A percentile compares a stretch with the other conserved stretches of the same genome.
phyloP scores from a whole-genome alignment of 1,284 basidiomycete species.

The Ceratobasidium sp. region DNA sequence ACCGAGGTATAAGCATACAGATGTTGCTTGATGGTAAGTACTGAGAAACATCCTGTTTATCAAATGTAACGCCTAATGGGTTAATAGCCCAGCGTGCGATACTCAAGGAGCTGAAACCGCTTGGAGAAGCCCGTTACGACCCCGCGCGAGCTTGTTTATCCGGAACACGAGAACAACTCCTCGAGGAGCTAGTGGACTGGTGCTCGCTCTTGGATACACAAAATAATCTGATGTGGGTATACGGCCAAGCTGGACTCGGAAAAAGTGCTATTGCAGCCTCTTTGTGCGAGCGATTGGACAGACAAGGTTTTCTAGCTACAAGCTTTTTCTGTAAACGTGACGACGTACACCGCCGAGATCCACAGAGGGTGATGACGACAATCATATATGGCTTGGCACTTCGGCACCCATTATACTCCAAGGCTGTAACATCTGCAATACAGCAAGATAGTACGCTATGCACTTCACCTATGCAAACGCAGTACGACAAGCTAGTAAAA shows the following conservation, averaged over 20 bases:
- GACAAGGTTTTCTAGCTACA: not conserved
- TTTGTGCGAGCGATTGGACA: not conserved
- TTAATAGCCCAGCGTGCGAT: slow-evolving; percentile 3
- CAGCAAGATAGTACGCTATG: not conserved
- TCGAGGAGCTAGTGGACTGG: not conserved
- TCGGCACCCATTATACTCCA: not conserved
- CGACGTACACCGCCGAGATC: not conserved
- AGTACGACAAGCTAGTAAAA: not conserved
- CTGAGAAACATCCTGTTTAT: not conserved
- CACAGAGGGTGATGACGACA: not conserved
- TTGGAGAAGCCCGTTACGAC: not conserved
- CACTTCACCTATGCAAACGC: not conserved
- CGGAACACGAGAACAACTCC: not conserved
- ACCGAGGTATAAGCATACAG: not conserved
- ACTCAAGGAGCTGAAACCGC: not conserved
- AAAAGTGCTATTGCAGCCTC: slow-evolving; percentile 10
- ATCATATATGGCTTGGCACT: not conserved
- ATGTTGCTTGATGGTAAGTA: not conserved
- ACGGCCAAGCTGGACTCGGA: not conserved
- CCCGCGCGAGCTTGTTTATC: not conserved
- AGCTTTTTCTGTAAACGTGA: slow-evolving; percentile 19
- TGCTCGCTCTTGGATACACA: not conserved
- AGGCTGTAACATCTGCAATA: not conserved
- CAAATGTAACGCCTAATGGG: no score
- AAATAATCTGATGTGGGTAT: slow-evolving; percentile 1